Evolutionary conservation across 2,329 filamentous ascomycete species (phyloP).

Genomic region (Aspergillaceae sp.): DNA sequence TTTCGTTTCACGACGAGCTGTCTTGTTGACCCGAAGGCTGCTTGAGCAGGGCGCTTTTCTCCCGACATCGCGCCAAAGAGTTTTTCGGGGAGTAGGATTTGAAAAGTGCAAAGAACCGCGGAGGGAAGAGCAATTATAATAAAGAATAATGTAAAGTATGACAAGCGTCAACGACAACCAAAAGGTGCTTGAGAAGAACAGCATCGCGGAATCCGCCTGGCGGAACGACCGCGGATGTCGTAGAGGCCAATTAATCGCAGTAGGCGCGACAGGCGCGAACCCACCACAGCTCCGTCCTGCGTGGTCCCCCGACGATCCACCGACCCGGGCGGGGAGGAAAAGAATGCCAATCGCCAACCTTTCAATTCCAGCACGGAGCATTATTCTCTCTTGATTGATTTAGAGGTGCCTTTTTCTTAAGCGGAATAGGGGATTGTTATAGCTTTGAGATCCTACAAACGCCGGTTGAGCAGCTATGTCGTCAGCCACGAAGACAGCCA

Average conservation of each 20-base stretch:
- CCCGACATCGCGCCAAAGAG: constrained; percentile 57
- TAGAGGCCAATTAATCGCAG: constrained; percentile 11
- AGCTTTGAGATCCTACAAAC: no score
- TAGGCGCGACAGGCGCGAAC: constrained; percentile 14
- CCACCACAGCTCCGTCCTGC: constrained; percentile 10
- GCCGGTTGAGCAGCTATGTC: constrained; percentile 34
- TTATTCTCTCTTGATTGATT: background rate
- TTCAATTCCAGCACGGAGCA: background rate
- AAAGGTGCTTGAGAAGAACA: background rate
- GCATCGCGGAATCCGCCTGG: constrained; percentile 1
- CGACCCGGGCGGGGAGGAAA: constrained; percentile 12
- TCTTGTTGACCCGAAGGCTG: constrained; percentile 62
- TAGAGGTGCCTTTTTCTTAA: background rate
- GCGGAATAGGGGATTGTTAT: no score
- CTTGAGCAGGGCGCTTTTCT: constrained; percentile 85
- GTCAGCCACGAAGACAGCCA: constrained; percentile 56
- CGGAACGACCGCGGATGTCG: background rate
- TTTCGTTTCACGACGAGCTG: constrained; percentile 86
- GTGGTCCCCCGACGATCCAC: constrained; percentile 7
- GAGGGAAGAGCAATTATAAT: background rate
- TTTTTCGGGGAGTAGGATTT: background rate
- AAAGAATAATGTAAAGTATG: background rate
- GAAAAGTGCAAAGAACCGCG: no score
- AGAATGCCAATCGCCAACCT: constrained; percentile 8
- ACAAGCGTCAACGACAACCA: background rate